These are phyloP conservation scores for Fusarium sp. DNA, from an alignment of 2,329 filamentous ascomycete species.

Conservation along the genomic window DNA sequence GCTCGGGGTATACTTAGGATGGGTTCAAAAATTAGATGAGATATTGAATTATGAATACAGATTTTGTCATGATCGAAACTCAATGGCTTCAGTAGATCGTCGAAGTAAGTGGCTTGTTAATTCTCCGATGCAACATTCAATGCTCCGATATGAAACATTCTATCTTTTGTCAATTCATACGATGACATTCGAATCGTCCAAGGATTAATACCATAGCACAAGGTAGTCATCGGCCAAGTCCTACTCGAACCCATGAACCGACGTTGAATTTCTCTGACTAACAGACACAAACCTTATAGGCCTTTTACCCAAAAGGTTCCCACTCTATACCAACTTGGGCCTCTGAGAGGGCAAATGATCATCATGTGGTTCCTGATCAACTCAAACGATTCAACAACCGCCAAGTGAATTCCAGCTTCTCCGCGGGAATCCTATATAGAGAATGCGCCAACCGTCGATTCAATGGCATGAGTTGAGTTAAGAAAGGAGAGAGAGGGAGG, in stretches of 20 bases:
- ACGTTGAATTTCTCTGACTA: constrained; percentile 23
- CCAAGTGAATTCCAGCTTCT: constrained; percentile 13
- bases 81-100: neutral
- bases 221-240: constrained; percentile 1
- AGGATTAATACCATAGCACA: neutral
- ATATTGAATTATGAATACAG: neutral
- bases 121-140: neutral
- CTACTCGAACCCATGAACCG: constrained; percentile 6
- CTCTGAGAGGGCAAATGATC: constrained; percentile 3
- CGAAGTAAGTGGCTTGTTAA: neutral
- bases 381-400: constrained; percentile 5
- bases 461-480: constrained; percentile 5
- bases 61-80: neutral
- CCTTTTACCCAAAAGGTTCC: neutral
- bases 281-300: constrained; percentile 12
- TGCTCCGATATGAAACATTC: neutral
- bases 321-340: neutral
- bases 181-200: neutral
- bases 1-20: neutral
- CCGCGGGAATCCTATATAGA: constrained; percentile 23
- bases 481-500: neutral
- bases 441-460: neutral
- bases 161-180: neutral
- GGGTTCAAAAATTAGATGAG: neutral
- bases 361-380: constrained; percentile 11